A percentile compares a stretch with the other conserved stretches of the same genome.
Conservation (phyloP, 257 asterid species). For the Solanum bukasovii region DNA sequence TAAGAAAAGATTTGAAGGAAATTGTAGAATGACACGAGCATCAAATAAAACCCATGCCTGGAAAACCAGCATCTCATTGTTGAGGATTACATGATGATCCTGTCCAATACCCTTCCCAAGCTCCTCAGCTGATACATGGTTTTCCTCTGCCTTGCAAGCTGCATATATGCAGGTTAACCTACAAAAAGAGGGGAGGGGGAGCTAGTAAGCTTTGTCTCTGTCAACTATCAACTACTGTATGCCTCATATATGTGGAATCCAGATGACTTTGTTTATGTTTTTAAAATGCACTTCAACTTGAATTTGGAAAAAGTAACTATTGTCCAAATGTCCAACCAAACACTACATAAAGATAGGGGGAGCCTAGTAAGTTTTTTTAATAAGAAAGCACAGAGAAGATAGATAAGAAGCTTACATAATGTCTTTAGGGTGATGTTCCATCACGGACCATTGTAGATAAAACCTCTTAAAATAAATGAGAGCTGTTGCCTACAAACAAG, state of each 20-base stretch:
- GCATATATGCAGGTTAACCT: conserved; percentile 97
- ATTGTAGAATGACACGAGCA: neutral
- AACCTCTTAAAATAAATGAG: conserved; percentile 93
- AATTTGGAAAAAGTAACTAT: neutral
- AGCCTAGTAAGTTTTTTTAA: neutral
- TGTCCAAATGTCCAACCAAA: neutral
- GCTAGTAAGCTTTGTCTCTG: neutral
- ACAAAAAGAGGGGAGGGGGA: neutral
- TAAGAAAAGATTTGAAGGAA: neutral
- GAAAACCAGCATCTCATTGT: conserved; percentile 88
- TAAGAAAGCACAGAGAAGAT: neutral
- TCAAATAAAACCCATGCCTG: conserved; percentile 46
- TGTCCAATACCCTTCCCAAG: conserved; percentile 98
- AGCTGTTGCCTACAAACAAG: conserved; percentile 76
- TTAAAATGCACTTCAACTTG: neutral
- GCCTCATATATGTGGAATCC: neutral
- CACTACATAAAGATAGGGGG: neutral
- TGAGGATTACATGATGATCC: conserved; percentile 83
- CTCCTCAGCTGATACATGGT: conserved; percentile 98
- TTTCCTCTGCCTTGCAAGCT: conserved; percentile 97
- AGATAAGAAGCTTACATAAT: conserved; percentile 54
- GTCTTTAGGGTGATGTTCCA: conserved; percentile 98
- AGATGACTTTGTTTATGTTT: neutral
- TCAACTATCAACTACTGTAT: neutral
- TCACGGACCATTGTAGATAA: conserved; percentile 93